Base-by-base conservation (phyloP, 805 yeast genomes). In the Nakazawaea ernobii region DNA sequence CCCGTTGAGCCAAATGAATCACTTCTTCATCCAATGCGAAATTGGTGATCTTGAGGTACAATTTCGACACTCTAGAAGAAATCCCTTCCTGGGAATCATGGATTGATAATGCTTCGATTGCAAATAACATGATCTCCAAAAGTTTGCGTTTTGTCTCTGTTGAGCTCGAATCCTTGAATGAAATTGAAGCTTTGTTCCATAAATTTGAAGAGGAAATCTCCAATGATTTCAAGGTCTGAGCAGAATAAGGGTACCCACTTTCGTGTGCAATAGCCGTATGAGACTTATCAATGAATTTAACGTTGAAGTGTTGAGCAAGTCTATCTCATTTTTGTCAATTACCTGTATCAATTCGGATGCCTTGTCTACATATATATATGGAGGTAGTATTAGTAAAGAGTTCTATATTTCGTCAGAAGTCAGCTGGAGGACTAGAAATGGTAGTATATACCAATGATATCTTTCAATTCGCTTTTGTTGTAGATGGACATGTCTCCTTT, bases 171-270 rank as follows among this genome's bases (percentile, higher is more conserved):
- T 56, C 43, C 39, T 59, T 66, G 45, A 57, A 49, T 4, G 62
- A 48, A 11, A 69, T 45, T 0, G 66, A 50, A 1, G 64, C 49
- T 1, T 61, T 43, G 49, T 71, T 72, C 76, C 76, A 72, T 9
- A 69, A 45, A 13, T 53, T 59, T 11, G 69, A 60, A 1, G 68
- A 62, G 29, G 51, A 36, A 6, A 26, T 20, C 24, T 58, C 56
- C 2, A 56, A 39, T 26, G 42, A n/a, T 8, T 10, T 38, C 7
- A 14, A 15, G 2, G 32, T 33, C 14, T 24, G n/a, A 6, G 24
- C 5, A 20, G 24, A 20, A 20, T 36, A 15, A 15, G 36, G 9
- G 36, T 3, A 33, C 14, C 14, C 8, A n/a, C 36, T 8, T 33
- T 33, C 36, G 4, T 15, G 11, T 6, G 14, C 5, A 8, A 15